Percentiles rank a stretch among this genome's conserved stretches.
Evolutionary conservation across 352 stramenopile species (phyloP).

Genomic region (Pythium rhizo-oryzae): DNA sequence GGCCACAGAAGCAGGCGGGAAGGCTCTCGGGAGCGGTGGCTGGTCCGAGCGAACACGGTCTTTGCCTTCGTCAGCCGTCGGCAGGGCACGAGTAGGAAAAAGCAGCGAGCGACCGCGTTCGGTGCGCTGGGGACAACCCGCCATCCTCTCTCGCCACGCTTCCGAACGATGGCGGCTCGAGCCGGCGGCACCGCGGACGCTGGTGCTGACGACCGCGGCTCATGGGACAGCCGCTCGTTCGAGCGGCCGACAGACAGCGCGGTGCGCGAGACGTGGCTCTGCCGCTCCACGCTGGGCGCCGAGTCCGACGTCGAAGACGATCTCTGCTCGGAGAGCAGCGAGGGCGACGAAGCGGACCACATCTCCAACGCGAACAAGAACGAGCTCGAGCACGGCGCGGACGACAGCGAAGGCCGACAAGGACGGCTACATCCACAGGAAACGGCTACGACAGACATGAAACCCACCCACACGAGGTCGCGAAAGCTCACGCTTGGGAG

Average conservation of each 20-base stretch:
- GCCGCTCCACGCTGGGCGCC: constrained; percentile 55
- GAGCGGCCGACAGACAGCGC: not conserved
- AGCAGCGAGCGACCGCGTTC: not conserved
- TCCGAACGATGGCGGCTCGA: not conserved
- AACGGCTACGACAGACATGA: not conserved
- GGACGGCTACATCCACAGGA: not conserved
- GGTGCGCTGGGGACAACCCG: constrained; percentile 3
- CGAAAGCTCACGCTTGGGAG: constrained; percentile 23
- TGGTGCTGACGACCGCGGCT: not conserved
- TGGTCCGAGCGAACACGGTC: not conserved
- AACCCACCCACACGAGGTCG: not conserved
- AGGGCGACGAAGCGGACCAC: constrained; percentile 3
- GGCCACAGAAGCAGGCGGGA: not conserved
- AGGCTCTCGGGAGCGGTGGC: too few relatives aligned
- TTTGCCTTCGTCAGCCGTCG: constrained; percentile 12
- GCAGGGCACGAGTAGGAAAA: not conserved
- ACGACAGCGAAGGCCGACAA: constrained; percentile 10
- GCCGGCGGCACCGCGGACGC: not conserved
- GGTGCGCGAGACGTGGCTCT: constrained; percentile 51
- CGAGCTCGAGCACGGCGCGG: constrained; percentile 3
- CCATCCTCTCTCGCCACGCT: constrained; percentile 10
- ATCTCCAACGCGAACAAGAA: not conserved
- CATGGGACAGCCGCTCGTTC: not conserved
- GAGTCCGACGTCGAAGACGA: constrained; percentile 37
- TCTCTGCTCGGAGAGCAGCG: constrained; percentile 15